Percentiles rank a stretch among this genome's conserved stretches.
Conservation (phyloP, 139 green algal species). For the Pleodorina starrii region DNA sequence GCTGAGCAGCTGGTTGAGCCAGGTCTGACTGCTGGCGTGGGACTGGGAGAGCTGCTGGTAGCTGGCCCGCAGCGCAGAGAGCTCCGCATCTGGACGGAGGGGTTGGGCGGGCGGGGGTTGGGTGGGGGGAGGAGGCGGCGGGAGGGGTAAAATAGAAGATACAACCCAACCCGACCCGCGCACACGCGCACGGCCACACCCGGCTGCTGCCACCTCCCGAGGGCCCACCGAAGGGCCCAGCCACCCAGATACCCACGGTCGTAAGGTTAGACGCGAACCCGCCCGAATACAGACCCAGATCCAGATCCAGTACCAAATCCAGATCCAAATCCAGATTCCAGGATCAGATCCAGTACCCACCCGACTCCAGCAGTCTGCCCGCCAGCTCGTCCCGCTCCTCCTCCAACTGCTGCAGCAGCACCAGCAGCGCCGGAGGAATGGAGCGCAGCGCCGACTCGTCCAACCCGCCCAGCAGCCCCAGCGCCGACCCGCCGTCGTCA, state of each 20-base stretch:
- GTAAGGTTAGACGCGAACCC: too few relatives aligned
- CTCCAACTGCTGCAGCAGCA: constrained; percentile 39
- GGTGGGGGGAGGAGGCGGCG: too few relatives aligned
- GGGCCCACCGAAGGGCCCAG: too few relatives aligned
- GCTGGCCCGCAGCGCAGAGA: neutral
- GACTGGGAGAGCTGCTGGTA: constrained; percentile 23
- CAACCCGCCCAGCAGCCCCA: neutral
- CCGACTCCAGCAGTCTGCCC: constrained; percentile 27
- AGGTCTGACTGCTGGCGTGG: constrained; percentile 34
- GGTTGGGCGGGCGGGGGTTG: too few relatives aligned
- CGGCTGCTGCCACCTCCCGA: too few relatives aligned
- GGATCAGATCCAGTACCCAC: neutral
- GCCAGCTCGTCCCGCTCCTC: constrained; percentile 48
- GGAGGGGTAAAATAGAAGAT: too few relatives aligned
- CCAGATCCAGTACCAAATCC: too few relatives aligned
- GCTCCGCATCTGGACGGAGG: constrained; percentile 28
- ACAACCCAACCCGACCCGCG: too few relatives aligned
- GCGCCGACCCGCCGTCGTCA: neutral
- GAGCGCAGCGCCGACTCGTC: neutral
- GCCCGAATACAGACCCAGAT: too few relatives aligned
- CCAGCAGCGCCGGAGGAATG: constrained; percentile 36
- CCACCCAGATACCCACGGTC: too few relatives aligned
- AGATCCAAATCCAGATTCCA: too few relatives aligned
- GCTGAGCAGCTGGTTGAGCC: constrained; percentile 41
- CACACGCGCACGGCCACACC: too few relatives aligned